A percentile compares a stretch with the other conserved stretches of the same genome.
Evolutionary conservation across 805 yeast genomes (phyloP).

Genomic region (Maudiozyma turicensis): DNA sequence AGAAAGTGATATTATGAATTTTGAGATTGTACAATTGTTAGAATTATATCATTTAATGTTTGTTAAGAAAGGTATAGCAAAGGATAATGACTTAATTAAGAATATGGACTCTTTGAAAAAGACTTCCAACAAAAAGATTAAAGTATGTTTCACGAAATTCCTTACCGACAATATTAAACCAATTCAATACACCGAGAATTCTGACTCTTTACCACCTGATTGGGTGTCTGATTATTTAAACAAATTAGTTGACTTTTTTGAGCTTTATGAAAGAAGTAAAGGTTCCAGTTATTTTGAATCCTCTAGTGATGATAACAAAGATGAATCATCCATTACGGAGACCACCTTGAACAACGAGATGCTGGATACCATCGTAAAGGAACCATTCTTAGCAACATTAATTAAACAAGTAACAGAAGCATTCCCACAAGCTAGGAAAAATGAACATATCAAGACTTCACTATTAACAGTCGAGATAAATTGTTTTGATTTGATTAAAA

Average conservation of each 20-base stretch:
- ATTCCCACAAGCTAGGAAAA: slow-evolving; percentile 24
- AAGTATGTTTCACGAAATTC: slow-evolving; percentile 10
- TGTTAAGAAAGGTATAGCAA: slow-evolving; percentile 30
- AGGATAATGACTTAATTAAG: slow-evolving; percentile 13
- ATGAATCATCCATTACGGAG: too few relatives aligned
- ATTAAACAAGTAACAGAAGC: slow-evolving; percentile 21
- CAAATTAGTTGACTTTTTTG: slow-evolving; percentile 43
- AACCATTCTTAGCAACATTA: slow-evolving; percentile 27
- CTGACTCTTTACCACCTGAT: slow-evolving; percentile 69
- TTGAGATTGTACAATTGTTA: slow-evolving; percentile 52
- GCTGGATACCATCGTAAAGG: slow-evolving; percentile 34
- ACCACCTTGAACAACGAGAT: slow-evolving; percentile 32
- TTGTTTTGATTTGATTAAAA: slow-evolving; percentile 50
- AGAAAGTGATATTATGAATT: slow-evolving; percentile 42
- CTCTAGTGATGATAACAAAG: slow-evolving; percentile 20
- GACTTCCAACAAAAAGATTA: slow-evolving; percentile 16
- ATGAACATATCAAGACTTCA: slow-evolving; percentile 18
- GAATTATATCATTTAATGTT: slow-evolving; percentile 66
- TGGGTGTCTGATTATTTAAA: slow-evolving; percentile 58
- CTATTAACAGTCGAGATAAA: slow-evolving; percentile 41
- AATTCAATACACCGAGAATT: not conserved
- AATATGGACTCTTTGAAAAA: slow-evolving; percentile 13
- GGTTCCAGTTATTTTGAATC: not conserved
- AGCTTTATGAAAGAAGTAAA: slow-evolving; percentile 37
- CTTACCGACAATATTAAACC: slow-evolving; percentile 22